Evolutionary conservation across 2,329 filamentous ascomycete genomes (phyloP).

Genomic region (Aureobasidium namibiae): DNA sequence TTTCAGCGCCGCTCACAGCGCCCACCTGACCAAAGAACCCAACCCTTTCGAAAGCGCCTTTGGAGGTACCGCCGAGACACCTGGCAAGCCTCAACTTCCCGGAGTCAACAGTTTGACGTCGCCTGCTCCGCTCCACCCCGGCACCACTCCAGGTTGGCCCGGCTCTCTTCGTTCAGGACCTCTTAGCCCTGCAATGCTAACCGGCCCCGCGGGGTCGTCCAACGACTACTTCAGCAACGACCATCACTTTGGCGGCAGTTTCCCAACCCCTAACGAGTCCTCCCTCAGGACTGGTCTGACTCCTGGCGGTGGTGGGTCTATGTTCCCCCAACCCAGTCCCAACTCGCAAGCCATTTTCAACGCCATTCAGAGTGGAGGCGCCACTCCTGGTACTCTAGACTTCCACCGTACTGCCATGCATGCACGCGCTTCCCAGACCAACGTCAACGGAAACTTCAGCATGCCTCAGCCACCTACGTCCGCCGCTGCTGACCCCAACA

Average conservation of each 20-base stretch:
- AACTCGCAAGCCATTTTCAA: conserved; percentile 78
- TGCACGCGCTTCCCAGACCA: conserved; percentile 53
- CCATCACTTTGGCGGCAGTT: conserved; percentile 71
- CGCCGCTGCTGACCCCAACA: conserved; percentile 34
- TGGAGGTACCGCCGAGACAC: conserved; percentile 64
- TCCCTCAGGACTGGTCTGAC: conserved; percentile 85
- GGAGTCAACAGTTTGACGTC: conserved; percentile 87
- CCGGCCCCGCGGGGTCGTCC: conserved; percentile 60
- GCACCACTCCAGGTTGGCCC: conserved; percentile 70
- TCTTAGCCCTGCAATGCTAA: conserved; percentile 93
- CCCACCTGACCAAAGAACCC: conserved; percentile 65
- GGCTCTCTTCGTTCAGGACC: conserved; percentile 86
- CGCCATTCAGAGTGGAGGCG: conserved; percentile 68
- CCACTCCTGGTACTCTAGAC: conserved; percentile 83
- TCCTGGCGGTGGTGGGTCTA: conserved; percentile 88
- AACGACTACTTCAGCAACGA: conserved; percentile 75
- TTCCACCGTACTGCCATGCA: conserved; percentile 90
- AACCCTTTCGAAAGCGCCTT: conserved; percentile 98
- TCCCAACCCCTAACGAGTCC: conserved; percentile 94
- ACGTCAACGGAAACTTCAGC: conserved; percentile 30
- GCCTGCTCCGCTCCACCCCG: conserved; percentile 70
- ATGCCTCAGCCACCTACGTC: conserved; percentile 33
- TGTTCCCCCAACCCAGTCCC: conserved; percentile 89
- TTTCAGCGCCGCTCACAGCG: conserved; percentile 38
- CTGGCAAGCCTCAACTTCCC: conserved; percentile 71